Percentiles rank a stretch among this genome's conserved stretches.
Evolutionary conservation across 2,329 filamentous ascomycete species (phyloP).

Genomic region (Colletotrichum sp.): DNA sequence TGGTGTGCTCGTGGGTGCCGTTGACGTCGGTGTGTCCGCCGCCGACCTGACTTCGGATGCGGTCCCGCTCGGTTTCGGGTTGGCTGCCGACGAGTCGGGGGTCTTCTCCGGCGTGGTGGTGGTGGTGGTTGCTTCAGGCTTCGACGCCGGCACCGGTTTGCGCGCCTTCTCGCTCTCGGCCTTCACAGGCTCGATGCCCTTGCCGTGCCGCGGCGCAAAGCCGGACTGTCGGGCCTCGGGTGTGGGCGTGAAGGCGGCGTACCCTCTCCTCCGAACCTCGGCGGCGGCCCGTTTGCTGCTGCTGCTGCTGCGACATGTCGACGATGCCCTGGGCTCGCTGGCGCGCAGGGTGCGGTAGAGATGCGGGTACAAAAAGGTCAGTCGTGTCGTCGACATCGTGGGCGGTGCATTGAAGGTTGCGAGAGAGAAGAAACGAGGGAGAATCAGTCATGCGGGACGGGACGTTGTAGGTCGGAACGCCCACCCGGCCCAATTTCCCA

Average conservation of each 20-base stretch:
- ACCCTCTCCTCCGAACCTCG: constrained; percentile 28
- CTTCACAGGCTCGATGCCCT: constrained; percentile 60
- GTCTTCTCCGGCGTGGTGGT: background rate
- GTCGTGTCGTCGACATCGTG: constrained; percentile 64
- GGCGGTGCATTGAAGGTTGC: background rate
- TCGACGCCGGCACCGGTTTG: constrained; percentile 24
- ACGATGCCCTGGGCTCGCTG: constrained; percentile 11
- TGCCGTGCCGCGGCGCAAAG: constrained; percentile 63
- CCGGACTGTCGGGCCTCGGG: constrained; percentile 41
- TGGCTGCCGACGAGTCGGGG: background rate
- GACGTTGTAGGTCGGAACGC: background rate
- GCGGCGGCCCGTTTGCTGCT: constrained; percentile 13
- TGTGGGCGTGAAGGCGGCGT: constrained; percentile 38
- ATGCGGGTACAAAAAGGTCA: constrained; percentile 73
- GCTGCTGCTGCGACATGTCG: constrained; percentile 36
- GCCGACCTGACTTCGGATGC: background rate
- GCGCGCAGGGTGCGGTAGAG: constrained; percentile 54
- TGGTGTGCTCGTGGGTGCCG: constrained; percentile 3
- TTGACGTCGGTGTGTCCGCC: constrained; percentile 20
- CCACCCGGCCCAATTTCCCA: background rate
- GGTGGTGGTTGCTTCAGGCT: background rate
- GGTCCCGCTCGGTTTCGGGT: background rate
- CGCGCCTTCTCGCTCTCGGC: constrained; percentile 26
- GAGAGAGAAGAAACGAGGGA: background rate
- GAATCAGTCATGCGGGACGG: background rate